Conservation (phyloP, 345 rosid species). For the Melastoma malabathricum region DNA sequence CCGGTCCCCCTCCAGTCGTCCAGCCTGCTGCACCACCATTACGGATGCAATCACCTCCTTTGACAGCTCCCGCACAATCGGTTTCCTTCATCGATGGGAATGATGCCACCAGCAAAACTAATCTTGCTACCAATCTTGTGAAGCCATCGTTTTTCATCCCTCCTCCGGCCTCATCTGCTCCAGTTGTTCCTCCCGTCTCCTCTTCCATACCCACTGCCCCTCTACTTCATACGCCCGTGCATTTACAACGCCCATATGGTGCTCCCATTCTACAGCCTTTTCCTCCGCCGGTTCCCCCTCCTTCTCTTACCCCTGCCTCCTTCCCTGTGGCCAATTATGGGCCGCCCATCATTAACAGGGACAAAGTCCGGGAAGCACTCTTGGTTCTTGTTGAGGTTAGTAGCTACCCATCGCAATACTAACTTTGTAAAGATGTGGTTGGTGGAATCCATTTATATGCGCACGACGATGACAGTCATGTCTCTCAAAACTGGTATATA, state of each 20-base stretch:
- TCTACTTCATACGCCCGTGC: slow-evolving; percentile 37
- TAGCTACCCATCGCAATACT: slow-evolving; percentile 1
- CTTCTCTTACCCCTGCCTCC: slow-evolving; percentile 60
- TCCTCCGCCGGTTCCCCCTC: slow-evolving; percentile 88
- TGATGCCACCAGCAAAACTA: slow-evolving; percentile 28
- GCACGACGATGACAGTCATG: too few relatives aligned
- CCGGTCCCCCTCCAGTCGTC: slow-evolving; percentile 23
- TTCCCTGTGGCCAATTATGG: slow-evolving; percentile 24
- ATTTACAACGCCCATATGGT: slow-evolving; percentile 54
- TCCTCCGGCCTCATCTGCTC: slow-evolving; percentile 28
- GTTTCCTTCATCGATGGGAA: slow-evolving; percentile 36
- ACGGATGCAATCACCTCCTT: slow-evolving; percentile 33
- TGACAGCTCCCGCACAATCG: slow-evolving; percentile 31
- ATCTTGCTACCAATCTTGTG: slow-evolving; percentile 37
- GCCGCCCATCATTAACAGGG: slow-evolving; percentile 43
- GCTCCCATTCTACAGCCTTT: slow-evolving; percentile 87
- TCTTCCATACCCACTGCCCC: slow-evolving; percentile 46
- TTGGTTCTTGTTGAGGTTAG: slow-evolving; percentile 66
- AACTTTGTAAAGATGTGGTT: too few relatives aligned
- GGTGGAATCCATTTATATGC: too few relatives aligned
- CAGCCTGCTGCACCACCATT: slow-evolving; percentile 28
- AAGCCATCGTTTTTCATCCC: slow-evolving; percentile 61
- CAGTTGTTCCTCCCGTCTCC: slow-evolving; percentile 30
- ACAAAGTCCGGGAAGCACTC: slow-evolving; percentile 70
- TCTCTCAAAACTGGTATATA: too few relatives aligned